Evolutionary conservation across 768 basidiomycete genomes (phyloP).

Genomic region (Suillus subalutaceus): DNA sequence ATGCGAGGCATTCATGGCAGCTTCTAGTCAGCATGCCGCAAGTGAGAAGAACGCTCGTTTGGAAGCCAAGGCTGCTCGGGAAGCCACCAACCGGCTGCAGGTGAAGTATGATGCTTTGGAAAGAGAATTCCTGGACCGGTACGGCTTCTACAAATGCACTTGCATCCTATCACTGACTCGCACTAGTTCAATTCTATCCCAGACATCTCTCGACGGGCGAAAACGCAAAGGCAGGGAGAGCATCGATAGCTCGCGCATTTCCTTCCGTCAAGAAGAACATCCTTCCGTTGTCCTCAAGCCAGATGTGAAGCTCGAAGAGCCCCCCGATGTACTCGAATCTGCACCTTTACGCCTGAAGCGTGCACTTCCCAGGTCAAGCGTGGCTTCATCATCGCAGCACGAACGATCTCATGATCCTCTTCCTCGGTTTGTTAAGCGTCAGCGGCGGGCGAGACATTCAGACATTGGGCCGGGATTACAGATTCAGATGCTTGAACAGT

Average conservation of each 20-base stretch:
- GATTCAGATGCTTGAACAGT: not conserved
- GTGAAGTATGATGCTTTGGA: slow-evolving; percentile 36
- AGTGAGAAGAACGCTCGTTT: slow-evolving; percentile 32
- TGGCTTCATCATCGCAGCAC: slow-evolving; percentile 10
- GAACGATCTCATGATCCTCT: slow-evolving; percentile 6
- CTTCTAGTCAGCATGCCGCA: slow-evolving; percentile 34
- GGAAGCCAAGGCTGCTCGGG: slow-evolving; percentile 38
- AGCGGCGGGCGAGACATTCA: slow-evolving; percentile 23
- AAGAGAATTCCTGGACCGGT: slow-evolving; percentile 20
- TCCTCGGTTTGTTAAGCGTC: slow-evolving; percentile 24
- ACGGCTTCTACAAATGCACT: not conserved
- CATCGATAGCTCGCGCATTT: not conserved
- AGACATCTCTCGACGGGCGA: not conserved
- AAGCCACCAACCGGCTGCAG: slow-evolving; percentile 42
- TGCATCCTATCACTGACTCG: not conserved
- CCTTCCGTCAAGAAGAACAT: not conserved
- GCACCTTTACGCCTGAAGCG: slow-evolving; percentile 27
- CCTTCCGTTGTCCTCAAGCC: not conserved
- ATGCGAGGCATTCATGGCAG: slow-evolving; percentile 44
- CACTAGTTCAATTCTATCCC: slow-evolving; percentile 3
- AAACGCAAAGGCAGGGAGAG: slow-evolving; percentile 10
- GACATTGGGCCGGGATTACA: slow-evolving; percentile 13
- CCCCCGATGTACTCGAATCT: too few relatives aligned
- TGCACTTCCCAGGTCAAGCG: slow-evolving; percentile 28
- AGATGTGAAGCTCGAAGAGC: not conserved